Evolutionary conservation across 2,329 filamentous ascomycete species (phyloP).

Genomic region (Xylaria multiplex): DNA sequence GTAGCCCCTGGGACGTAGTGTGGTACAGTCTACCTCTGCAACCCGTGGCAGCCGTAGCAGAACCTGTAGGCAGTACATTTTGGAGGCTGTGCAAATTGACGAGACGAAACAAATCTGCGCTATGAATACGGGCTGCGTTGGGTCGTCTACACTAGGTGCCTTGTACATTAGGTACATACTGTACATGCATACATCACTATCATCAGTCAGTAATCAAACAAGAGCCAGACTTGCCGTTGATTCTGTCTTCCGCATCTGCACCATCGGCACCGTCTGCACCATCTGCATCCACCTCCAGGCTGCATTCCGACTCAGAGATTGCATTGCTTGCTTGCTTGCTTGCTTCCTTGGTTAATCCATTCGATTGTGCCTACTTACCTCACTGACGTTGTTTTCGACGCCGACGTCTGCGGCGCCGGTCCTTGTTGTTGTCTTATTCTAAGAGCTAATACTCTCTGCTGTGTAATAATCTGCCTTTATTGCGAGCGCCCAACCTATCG

Average conservation of each 20-base stretch:
- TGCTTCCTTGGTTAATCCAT: too few relatives aligned
- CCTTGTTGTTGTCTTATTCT: constrained; percentile 7
- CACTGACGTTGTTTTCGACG: constrained; percentile 10
- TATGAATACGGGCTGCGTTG: constrained; percentile 13
- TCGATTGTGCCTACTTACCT: not conserved
- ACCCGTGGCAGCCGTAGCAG: too few relatives aligned
- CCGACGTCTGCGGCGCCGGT: constrained; percentile 15
- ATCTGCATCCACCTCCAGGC: not conserved
- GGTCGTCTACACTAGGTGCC: not conserved
- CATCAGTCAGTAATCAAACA: constrained; percentile 10
- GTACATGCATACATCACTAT: not conserved
- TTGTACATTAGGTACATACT: too few relatives aligned
- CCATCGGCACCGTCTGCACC: too few relatives aligned
- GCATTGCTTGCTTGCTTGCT: constrained; percentile 5
- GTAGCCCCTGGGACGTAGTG: constrained; percentile 17
- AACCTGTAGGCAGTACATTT: constrained; percentile 12
- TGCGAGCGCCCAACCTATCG: constrained; percentile 16
- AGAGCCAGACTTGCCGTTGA: constrained; percentile 14
- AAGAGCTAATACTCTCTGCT: constrained; percentile 17
- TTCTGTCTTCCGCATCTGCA: constrained; percentile 30
- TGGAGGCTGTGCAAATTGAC: constrained; percentile 35
- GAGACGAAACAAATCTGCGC: constrained; percentile 28
- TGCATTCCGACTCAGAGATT: constrained; percentile 30
- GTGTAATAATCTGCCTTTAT: constrained; percentile 26
- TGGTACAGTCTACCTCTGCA: not conserved